Base-by-base conservation (phyloP, 78 protist species). In the Dictyostelium intermedium region DNA sequence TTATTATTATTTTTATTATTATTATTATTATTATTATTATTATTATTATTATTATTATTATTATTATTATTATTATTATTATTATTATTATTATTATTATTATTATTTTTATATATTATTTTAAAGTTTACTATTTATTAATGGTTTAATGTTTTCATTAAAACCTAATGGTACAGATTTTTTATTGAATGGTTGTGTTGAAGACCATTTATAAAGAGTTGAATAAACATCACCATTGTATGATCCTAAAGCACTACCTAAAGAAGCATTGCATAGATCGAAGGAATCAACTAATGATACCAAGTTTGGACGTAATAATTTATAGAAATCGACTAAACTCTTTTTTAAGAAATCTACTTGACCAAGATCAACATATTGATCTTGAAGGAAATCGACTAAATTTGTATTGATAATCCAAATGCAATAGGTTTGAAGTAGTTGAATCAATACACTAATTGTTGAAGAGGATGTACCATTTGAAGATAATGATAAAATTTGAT, bases 201-300 rank as follows among this genome's bases (percentile, higher is more conserved):
- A 66, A 11, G 93, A 91, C 87, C 72, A 84, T 5, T 84, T 81
- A 9, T 34, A 92, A 8, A 96, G 53, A 18, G 92, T 83, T 63
- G 73, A 86, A 87, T 96, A 96, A n/a, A 91, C 96, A 82, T 63
- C 72, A 32, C 97, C 97, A 80, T 91, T 79, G 66, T 78, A 66
- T 10, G 82, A 70, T 41, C 97, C 97, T 23, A 96, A 34, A 11
- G 94, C 93, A 53, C 85, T 70, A 20, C 91, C 93, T 4, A 95
- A 56, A 11, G 92, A 32, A 3, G 30, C n/a, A 87, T 95, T 93
- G 9, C 79, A 27, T 1, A 85, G 20, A 53, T 69, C 92, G 20
- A 84, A 97, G 18, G 96, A 47, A 66, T 97, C 98, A 8, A 91
- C 96, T n/a, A 95, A 76, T 20, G 95, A 74, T 2, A 97, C 72